Evolutionary conservation across 768 basidiomycete species (phyloP).

Genomic region (Psilocybe sp.): DNA sequence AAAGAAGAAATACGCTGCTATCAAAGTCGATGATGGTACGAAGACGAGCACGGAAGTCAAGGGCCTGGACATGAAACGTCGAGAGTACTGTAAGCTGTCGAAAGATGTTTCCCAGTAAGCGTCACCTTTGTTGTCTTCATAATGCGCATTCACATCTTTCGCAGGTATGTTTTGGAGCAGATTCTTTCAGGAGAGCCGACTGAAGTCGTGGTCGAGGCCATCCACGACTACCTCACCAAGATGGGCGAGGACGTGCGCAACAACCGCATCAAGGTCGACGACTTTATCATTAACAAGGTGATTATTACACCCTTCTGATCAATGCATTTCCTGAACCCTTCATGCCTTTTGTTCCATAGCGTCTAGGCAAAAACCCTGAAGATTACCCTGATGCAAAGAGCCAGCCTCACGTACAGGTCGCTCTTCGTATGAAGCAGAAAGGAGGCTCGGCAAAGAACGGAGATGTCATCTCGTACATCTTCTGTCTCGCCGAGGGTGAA

Average conservation of each 20-base stretch:
- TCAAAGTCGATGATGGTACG: constrained; percentile 84
- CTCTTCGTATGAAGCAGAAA: constrained; percentile 81
- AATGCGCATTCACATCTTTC: background rate
- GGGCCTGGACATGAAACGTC: constrained; percentile 97
- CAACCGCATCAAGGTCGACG: constrained; percentile 81
- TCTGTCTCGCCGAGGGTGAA: constrained; percentile 77
- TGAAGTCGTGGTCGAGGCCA: constrained; percentile 83
- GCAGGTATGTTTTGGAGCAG: constrained; percentile 84
- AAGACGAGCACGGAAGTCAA: constrained; percentile 86
- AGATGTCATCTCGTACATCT: constrained; percentile 95
- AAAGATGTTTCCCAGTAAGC: constrained; percentile 90
- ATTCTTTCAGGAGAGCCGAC: constrained; percentile 90
- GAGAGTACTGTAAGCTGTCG: constrained; percentile 91
- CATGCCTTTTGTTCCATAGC: constrained; percentile 41
- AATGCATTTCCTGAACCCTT: background rate
- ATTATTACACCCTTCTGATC: constrained; percentile 8
- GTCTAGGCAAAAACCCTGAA: constrained; percentile 93
- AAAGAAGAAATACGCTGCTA: constrained; percentile 99
- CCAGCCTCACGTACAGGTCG: constrained; percentile 97
- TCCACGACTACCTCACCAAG: constrained; percentile 85
- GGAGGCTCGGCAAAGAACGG: constrained; percentile 80
- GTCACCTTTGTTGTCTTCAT: background rate
- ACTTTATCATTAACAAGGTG: constrained; percentile 95
- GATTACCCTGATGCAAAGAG: constrained; percentile 95
- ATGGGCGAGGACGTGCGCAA: constrained; percentile 77